phyloP scores from a whole-genome alignment of 78 protist genomes.

The Cavenderia fasciculata region DNA sequence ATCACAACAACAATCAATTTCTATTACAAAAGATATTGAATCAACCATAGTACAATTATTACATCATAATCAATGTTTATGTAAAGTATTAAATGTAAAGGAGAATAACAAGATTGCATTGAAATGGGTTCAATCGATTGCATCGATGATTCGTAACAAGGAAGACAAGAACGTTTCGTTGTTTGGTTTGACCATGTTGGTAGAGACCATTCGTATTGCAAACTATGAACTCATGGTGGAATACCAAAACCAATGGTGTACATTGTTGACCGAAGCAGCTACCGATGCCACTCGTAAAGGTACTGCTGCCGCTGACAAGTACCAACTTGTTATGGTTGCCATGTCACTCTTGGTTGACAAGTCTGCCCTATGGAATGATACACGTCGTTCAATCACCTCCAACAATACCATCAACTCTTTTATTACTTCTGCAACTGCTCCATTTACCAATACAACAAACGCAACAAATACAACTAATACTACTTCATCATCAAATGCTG shows the following conservation, averaged over 20 bases:
- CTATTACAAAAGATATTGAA: not conserved
- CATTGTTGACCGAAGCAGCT: not conserved
- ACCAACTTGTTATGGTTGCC: not conserved
- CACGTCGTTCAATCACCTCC: slow-evolving; percentile 19
- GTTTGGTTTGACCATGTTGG: slow-evolving; percentile 31
- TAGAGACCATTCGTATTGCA: slow-evolving; percentile 53
- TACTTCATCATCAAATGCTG: too few relatives aligned
- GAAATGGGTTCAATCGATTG: not conserved
- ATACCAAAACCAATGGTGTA: slow-evolving; percentile 16
- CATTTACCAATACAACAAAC: too few relatives aligned
- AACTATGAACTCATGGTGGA: slow-evolving; percentile 21
- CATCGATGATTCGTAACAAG: not conserved
- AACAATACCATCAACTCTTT: slow-evolving; percentile 7
- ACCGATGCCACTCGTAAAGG: not conserved
- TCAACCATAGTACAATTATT: not conserved
- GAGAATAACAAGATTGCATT: not conserved
- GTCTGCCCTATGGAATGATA: slow-evolving; percentile 36
- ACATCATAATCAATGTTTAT: not conserved
- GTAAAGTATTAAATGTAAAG: too few relatives aligned
- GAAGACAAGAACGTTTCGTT: not conserved
- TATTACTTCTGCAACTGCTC: too few relatives aligned
- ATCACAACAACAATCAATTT: not conserved
- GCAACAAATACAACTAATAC: too few relatives aligned
- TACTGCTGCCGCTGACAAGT: slow-evolving; percentile 3
- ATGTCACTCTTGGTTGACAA: slow-evolving; percentile 44